Conservation (phyloP, 306 rosid genomes). For the Pachyrhizus erosus region DNA sequence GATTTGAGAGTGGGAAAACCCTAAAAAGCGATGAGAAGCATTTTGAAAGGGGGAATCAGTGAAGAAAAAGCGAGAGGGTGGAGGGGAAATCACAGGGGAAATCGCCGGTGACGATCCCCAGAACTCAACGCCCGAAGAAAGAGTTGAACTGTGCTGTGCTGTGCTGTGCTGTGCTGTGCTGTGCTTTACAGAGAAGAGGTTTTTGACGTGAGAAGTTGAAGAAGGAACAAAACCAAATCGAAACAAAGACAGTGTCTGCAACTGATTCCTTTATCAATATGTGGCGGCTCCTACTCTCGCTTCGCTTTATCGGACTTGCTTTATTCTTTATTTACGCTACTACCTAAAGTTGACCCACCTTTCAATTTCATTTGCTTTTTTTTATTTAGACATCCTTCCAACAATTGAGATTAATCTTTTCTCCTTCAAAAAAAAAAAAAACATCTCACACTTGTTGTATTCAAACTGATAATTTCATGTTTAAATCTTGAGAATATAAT, state of each 20-base stretch:
- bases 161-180: no score
- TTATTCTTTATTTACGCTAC: conserved; percentile 4
- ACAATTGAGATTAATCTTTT: no score
- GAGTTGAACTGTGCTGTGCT: no score
- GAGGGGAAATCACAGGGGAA: background rate
- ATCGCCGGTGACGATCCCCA: conserved; percentile 35
- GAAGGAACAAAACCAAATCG: background rate
- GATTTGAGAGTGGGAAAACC: conserved; percentile 40
- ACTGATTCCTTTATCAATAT: background rate
- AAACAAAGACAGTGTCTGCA: background rate
- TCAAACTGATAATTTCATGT: no score
- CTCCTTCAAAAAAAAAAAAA: no score
- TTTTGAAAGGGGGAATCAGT: conserved; percentile 42
- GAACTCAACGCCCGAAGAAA: background rate
- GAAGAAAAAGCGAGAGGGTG: conserved; percentile 31
- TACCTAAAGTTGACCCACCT: background rate
- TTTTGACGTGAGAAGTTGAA: background rate
- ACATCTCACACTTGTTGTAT: no score
- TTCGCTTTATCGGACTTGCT: background rate
- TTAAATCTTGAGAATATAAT: no score
- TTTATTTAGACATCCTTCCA: no score
- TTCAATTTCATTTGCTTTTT: background rate
- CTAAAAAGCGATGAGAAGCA: conserved; percentile 53
- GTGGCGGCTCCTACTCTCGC: conserved; percentile 15
- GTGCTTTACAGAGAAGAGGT: no score